Evolutionary conservation across 2,329 filamentous ascomycete species (phyloP).

Genomic region (Stemphylium vesicarium): DNA sequence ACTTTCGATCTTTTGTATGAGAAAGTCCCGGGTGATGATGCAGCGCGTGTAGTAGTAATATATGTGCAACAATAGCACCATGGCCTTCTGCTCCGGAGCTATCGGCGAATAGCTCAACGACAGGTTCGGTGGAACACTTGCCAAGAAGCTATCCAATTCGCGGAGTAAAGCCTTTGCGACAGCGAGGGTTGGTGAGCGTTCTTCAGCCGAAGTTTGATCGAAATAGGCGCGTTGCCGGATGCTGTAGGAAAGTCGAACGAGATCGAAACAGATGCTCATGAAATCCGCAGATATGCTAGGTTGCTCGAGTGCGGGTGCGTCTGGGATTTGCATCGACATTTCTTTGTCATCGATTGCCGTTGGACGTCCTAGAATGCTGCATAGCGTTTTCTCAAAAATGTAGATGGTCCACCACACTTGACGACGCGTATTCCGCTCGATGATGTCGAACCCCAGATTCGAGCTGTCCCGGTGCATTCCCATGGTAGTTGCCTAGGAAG

Average conservation of each 20-base stretch:
- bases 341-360: conserved; percentile 36
- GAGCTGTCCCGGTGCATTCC: conserved; percentile 54
- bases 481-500: conserved; percentile 49
- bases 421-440: conserved; percentile 35
- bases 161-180: conserved; percentile 27
- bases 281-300: conserved; percentile 23
- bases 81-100: conserved; percentile 18
- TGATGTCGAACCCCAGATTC: conserved; percentile 47
- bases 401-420: conserved; percentile 39
- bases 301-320: conserved; percentile 26
- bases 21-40: conserved; percentile 32
- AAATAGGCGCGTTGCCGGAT: conserved; percentile 34
- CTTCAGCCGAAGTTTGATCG: conserved; percentile 24
- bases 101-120: conserved; percentile 16
- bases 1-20: conserved; percentile 33
- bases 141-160: conserved; percentile 28
- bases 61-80: conserved; percentile 27
- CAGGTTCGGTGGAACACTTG: conserved; percentile 21
- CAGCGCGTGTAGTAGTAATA: conserved; percentile 35
- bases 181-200: conserved; percentile 25
- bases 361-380: conserved; percentile 34
- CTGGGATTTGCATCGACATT: conserved; percentile 27
- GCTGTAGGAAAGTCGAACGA: conserved; percentile 26
- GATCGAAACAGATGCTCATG: conserved; percentile 16
- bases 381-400: conserved; percentile 34